Evolutionary conservation across 495 filamentous ascomycete species (phyloP), one percentile per base, ranked within the genome.

Genomic region (Recurvomyces mirabilis): DNA sequence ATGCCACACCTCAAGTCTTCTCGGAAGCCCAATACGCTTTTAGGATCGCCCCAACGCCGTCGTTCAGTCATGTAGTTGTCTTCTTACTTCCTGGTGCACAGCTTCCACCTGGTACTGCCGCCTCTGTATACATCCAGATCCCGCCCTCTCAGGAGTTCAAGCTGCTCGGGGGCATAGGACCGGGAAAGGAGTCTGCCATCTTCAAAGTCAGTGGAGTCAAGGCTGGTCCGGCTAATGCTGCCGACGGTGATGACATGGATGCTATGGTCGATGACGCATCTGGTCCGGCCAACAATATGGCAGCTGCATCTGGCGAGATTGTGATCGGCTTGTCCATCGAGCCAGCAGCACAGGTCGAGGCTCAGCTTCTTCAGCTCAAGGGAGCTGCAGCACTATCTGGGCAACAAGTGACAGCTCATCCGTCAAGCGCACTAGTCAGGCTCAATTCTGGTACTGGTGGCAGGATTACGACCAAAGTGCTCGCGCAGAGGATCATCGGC

Each of bases 401-500:
- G 30, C 60, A 61, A 31, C 28, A 53, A 4, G 39, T 56, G 11
- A 24, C 32, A 0, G 29, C 52, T 2, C 28, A 59, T n/a, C 60
- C 63, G 4, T 64, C 60, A 38, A 61, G 22, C 5, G 54, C 53
- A 3, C 44, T 67, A 28, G 60, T 65, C 18, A 48, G 49, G 5
- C 56, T 49, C 39, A 47, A 59, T 43, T 49, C 50, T 26, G 43
- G 48, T 21, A 14, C 42, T n/a, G 43, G 15, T 7, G 32, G 42
- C 46, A 58, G 65, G 19, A 60, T 75, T 4, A 65, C 71, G 26
- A 88, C 85, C 10, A 75, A 87, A 55, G 66, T 82, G 20, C 67
- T 99, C 13, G 91, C 91, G 38, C 87, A 94, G 66, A 67, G 85
- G 45, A 94, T 99, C 46, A 94, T 96, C 51, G 78, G 80, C 50